Evolutionary conservation across 2,329 filamentous ascomycete genomes (phyloP), one percentile per base, ranked within the genome.

Genomic region (Myriosclerotinia scirpicola): DNA sequence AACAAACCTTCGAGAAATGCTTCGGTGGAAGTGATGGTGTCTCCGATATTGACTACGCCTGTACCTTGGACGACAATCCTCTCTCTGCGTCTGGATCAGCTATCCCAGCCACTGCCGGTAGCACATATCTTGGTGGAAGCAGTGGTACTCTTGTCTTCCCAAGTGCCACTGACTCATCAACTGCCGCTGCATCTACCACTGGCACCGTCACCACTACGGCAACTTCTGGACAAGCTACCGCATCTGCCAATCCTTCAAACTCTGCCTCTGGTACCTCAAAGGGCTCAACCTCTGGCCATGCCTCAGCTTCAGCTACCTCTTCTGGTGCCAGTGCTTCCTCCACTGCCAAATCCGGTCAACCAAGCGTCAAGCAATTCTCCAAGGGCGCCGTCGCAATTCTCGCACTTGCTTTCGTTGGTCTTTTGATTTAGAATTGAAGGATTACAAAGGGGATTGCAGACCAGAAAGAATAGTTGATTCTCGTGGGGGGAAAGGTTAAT

Each of bases 351-450:
- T 40, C 64, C 40, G 56, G 38, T 46, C 56, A 44, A 30, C 44
- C 48, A 54, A 62, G 38, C 22, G 50, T 66, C 26, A 50, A 54
- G 38, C 56, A 63, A 54, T 48, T 66, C 17, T 63, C 64, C 38
- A 66, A 66, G 58, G 58, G 64, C n/a, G 64, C 38, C 20, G n/a
- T 55, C 7, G 56, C 52, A 44, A 22, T 66, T 48, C n/a, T 66
- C 22, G 64, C 64, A 54, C 48, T 66, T 54, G 56, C 50, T n/a
- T 63, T 66, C 15, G 30, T 50, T 44, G 56, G 64, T 26, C 54
- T 65, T 26, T 56, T 60, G 54, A 22, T 14, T 53, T 65, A 46
- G 26, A 26, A 38, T 8, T 38, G 34, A 20, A 38, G 30, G 14
- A 20, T 12, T 7, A 26, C 14, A n/a, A 50, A 38, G 3, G 12